Evolutionary conservation across 2,329 filamentous ascomycete genomes (phyloP).

Genomic region (Fusarium napiforme): DNA sequence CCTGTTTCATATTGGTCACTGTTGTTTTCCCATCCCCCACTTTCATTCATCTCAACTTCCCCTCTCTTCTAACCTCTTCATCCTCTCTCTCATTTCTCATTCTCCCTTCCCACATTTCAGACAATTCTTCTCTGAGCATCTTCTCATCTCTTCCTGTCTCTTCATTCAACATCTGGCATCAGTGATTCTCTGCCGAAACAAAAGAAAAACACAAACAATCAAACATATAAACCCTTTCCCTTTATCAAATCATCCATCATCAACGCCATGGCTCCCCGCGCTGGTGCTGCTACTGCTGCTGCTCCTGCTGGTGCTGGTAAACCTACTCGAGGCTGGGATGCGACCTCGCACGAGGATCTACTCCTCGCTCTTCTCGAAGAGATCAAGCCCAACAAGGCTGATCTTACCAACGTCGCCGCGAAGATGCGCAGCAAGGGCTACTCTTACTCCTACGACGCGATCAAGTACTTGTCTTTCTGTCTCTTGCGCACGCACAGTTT

Average conservation of each 20-base stretch:
- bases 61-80: neutral
- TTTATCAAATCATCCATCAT: neutral
- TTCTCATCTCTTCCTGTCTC: neutral
- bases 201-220: neutral
- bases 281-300: neutral
- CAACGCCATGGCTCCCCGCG: slow-evolving; percentile 17
- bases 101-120: neutral
- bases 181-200: neutral
- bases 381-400: slow-evolving; percentile 48
- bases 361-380: slow-evolving; percentile 52
- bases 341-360: slow-evolving; percentile 52
- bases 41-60: neutral
- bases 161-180: neutral
- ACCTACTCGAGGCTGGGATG: slow-evolving; percentile 49
- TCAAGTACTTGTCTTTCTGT: slow-evolving; percentile 50
- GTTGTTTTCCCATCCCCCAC: neutral
- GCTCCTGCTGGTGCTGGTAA: slow-evolving; percentile 34
- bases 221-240: neutral
- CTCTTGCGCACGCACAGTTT: neutral
- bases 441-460: slow-evolving; percentile 52
- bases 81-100: neutral
- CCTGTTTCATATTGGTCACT: neutral
- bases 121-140: neutral
- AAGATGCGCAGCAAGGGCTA: slow-evolving; percentile 52
- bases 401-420: slow-evolving; percentile 48